A percentile compares a stretch with the other conserved stretches of the same genome.
Evolutionary conservation across 257 asterid genomes (phyloP).

Genomic region (Asclepias syriaca): DNA sequence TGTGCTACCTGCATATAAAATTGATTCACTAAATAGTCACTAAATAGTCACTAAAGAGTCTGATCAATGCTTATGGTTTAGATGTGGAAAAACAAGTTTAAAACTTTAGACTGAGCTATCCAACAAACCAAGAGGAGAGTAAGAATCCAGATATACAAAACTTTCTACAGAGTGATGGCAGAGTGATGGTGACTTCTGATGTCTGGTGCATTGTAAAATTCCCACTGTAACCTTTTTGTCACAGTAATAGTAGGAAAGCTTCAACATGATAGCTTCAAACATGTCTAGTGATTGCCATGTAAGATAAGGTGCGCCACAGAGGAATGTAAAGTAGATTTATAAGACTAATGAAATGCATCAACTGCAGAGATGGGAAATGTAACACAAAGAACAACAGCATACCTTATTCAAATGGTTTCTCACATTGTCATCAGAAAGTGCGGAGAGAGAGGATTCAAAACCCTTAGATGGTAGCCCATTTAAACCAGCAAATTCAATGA

Average conservation of each 20-base stretch:
- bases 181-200: background rate
- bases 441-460: conserved; percentile 57
- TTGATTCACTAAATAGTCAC: conserved; percentile 19
- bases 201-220: background rate
- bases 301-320: background rate
- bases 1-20: conserved; percentile 61
- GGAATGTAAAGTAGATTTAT: background rate
- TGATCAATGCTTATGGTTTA: background rate
- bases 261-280: background rate
- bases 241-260: background rate
- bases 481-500: conserved; percentile 70
- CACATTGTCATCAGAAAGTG: conserved; percentile 46
- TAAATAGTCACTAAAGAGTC: conserved; percentile 8
- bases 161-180: background rate
- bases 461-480: conserved; percentile 66
- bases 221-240: background rate
- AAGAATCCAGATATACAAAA: background rate
- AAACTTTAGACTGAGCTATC: background rate
- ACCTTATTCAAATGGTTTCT: conserved; percentile 65
- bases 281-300: background rate
- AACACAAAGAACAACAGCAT: conserved; percentile 7
- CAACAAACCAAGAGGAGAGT: background rate
- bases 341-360: background rate
- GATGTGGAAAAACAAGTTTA: background rate
- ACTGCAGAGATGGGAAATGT: background rate